Conservation (phyloP, 23 red algal genomes). For the Gracilariopsis chorda region DNA sequence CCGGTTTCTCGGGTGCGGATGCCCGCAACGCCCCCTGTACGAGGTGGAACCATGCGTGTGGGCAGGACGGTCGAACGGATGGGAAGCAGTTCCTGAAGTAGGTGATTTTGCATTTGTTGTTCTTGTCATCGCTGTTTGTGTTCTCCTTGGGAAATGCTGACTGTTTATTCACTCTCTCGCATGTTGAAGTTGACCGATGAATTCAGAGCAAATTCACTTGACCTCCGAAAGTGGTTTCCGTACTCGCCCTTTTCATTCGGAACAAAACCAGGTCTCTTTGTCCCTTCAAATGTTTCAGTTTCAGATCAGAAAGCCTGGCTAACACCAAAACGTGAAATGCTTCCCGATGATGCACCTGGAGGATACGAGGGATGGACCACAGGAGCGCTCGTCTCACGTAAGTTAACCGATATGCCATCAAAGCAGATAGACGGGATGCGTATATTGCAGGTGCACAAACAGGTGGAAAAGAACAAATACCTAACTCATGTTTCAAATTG, state of each 20-base stretch:
- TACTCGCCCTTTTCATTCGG: conserved; percentile 35
- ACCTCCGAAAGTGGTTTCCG: conserved; percentile 11
- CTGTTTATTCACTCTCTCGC: neutral
- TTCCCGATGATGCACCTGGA: neutral
- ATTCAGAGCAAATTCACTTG: neutral
- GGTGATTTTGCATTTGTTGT: neutral
- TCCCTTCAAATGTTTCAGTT: conserved; percentile 5
- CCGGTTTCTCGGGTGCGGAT: conserved; percentile 34
- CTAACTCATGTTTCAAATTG: too few species aligned
- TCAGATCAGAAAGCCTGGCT: neutral
- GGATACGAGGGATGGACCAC: conserved; percentile 28
- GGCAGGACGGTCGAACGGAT: conserved; percentile 21
- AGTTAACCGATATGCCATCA: neutral
- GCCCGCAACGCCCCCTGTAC: conserved; percentile 30
- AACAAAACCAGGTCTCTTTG: conserved; percentile 32
- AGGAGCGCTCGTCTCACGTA: conserved; percentile 4
- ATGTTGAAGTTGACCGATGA: conserved; percentile 17
- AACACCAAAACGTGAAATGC: neutral
- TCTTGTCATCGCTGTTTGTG: neutral
- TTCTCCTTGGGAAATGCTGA: neutral
- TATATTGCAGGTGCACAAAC: too few species aligned
- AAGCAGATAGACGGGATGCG: neutral
- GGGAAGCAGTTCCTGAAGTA: conserved; percentile 15
- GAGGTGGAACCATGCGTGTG: conserved; percentile 29
- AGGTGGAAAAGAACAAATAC: too few species aligned